phyloP scores from a whole-genome alignment of 371 early-diverging fungal genomes.

The Mucor indicus region DNA sequence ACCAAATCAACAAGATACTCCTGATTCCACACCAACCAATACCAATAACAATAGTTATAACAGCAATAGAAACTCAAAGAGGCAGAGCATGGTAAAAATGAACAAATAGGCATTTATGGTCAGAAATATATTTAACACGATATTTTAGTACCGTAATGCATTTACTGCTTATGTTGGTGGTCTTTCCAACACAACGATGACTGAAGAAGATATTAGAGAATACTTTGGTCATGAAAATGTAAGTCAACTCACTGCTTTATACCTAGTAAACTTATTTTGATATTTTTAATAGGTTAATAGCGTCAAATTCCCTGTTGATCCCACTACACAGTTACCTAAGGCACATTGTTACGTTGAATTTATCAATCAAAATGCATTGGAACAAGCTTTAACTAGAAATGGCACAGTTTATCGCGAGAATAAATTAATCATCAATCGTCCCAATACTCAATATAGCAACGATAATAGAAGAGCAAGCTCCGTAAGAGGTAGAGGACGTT shows the following conservation, averaged over 20 bases:
- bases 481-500: conserved; percentile 19
- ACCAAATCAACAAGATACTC: conserved; percentile 15
- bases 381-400: conserved; percentile 38
- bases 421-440: conserved; percentile 41
- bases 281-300: conserved; percentile 21
- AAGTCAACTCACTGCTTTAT: conserved; percentile 8
- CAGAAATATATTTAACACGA: too few species aligned
- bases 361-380: conserved; percentile 29
- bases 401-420: conserved; percentile 38
- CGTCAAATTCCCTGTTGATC: conserved; percentile 46
- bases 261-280: neutral
- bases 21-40: neutral
- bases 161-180: conserved; percentile 47
- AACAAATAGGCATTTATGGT: too few species aligned
- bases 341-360: conserved; percentile 51
- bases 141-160: conserved; percentile 33
- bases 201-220: conserved; percentile 43
- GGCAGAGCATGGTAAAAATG: conserved; percentile 26
- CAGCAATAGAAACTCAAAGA: conserved; percentile 8
- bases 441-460: conserved; percentile 27
- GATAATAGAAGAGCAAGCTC: conserved; percentile 15
- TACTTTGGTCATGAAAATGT: conserved; percentile 46
- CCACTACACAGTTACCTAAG: conserved; percentile 35
- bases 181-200: conserved; percentile 30
- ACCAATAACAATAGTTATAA: conserved; percentile 2